Base-by-base conservation (phyloP, 805 yeast species). In the Wickerhamiella qilinensis region DNA sequence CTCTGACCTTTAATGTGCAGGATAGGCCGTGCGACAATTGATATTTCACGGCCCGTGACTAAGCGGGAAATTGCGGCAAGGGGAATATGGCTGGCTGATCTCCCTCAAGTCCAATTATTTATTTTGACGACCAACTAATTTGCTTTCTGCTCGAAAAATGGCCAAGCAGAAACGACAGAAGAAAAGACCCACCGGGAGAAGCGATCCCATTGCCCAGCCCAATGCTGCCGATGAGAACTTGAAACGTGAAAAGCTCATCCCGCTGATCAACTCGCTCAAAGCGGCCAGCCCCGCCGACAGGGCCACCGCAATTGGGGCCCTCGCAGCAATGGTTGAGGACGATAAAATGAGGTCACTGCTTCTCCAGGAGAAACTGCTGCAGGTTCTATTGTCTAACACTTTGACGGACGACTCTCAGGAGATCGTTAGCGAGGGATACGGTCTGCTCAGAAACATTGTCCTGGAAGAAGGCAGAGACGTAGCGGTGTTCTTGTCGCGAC, bases 381-480 rank as follows among this genome's bases (percentile, higher is more conserved):
- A 73, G 30, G 65, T 71, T 2, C 53, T 85, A 1, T 46, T 84
- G 58, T 75, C 75, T 18, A 74, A 75, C 42, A 64, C 76, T 22
- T 56, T 86, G 18, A 71, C 69, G 33, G 94, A 83, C 53, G 53
- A 67, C 17, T 68, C 77, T 46, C 76, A 75, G 40, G 94, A 84
- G 47, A 72, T 83, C 33, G 77, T 81, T 16, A 79, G 80, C 17
- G 93, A 80, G 49, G 67, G 88, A 1, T 77, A 73, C 48, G 96
- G 94, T 1, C 62, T 88, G 19, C 60, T 91, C 45, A 69, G 94
- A 54, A 84, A 80, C 52, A 53, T 88, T 40, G 77, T 79, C 2
- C 65, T 83, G 38, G 94, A 83, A 52, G 94, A 85, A 58, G 96
- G 95, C 17, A 77, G 82, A 48, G 93, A 83, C 45, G 69, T 83